Evolutionary conservation across 139 green algal genomes (phyloP), one percentile per base, ranked within the genome.

Genomic region (Micractinium sp.): DNA sequence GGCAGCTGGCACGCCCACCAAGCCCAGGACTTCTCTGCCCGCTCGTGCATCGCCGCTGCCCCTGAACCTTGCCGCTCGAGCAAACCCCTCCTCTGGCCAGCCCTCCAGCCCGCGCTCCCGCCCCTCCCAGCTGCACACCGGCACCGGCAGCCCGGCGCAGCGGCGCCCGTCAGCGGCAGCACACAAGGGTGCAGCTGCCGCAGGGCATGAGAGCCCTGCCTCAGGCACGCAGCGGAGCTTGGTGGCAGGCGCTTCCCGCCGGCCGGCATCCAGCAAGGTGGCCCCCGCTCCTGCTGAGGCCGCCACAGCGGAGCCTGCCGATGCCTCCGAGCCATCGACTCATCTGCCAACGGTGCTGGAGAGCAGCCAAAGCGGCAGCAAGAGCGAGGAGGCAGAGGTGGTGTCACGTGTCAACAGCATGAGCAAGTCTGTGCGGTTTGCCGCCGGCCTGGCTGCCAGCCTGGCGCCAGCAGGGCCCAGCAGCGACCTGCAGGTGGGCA

Each of bases 371-470:
- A 22, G 74, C 74, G 18, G 35, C 74, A 53, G 74, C 74, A 38
- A 15, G 19, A 47, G 74, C 74, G 14, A 71, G 63, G 63, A 71
- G 35, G 47, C 47, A 56, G 74, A 15, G 74, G 74, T 38, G 74
- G 63, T 14, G 18, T 41, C 31, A 20, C 73, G 15, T n/a, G 36
- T 13, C 36, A 79, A 25, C 63, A 80, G 83, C 83, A 31, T 12
- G 66, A 87, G 67, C 67, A 87, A 87, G 83, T 31, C 67, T 0
- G 83, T 66, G 63, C 83, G 63, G 2, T 80, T 87, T 79, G 82
- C 79, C 27, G 47, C 47, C 13, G 33, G 22, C 12, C 27, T 60
- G 35, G 47, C 25, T n/a, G 47, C 66, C 16, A 9, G 71, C n/a
- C 41, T 84, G 41, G 29, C 27, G 27, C 15, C 38, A 0, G 78